These are phyloP conservation scores for Colletotrichum limetticola DNA, from an alignment of 2,329 filamentous ascomycete species.

Conservation along the genomic window DNA sequence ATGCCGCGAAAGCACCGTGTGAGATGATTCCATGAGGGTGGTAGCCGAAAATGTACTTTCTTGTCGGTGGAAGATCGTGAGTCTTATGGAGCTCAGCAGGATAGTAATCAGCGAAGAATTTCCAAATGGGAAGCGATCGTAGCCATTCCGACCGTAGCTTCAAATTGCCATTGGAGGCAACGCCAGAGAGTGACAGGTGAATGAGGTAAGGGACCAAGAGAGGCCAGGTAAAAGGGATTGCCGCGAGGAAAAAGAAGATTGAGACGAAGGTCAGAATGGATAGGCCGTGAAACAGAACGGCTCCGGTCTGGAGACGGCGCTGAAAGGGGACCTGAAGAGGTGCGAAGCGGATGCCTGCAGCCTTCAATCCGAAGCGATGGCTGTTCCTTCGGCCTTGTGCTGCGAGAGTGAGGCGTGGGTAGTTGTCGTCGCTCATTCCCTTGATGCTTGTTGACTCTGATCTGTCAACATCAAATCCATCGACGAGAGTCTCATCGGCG, in stretches of 20 bases:
- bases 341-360: conserved; percentile 80
- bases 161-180: conserved; percentile 79
- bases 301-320: conserved; percentile 80
- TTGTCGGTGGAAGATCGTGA: conserved; percentile 77
- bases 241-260: conserved; percentile 89
- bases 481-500: conserved; percentile 30
- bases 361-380: conserved; percentile 47
- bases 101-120: conserved; percentile 91
- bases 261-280: conserved; percentile 78
- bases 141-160: conserved; percentile 79
- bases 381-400: conserved; percentile 20
- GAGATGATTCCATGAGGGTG: conserved; percentile 98
- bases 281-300: conserved; percentile 79
- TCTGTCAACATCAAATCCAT: conserved; percentile 24
- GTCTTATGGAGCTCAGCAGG: conserved; percentile 90
- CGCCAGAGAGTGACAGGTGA: conserved; percentile 83
- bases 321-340: conserved; percentile 79
- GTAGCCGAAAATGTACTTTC: conserved; percentile 97
- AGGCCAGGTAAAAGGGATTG: conserved; percentile 93
- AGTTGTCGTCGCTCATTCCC: conserved; percentile 27
- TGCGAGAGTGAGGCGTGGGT: conserved; percentile 30
- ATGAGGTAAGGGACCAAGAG: conserved; percentile 80
- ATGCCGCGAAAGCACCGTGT: conserved; percentile 93
- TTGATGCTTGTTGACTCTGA: conserved; percentile 22
- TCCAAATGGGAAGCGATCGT: conserved; percentile 82